A percentile compares a stretch with the other conserved stretches of the same genome.
These are phyloP conservation scores for Paraconiothyrium sp. DNA, from an alignment of 2,329 filamentous ascomycete genomes.

Conservation along the genomic window DNA sequence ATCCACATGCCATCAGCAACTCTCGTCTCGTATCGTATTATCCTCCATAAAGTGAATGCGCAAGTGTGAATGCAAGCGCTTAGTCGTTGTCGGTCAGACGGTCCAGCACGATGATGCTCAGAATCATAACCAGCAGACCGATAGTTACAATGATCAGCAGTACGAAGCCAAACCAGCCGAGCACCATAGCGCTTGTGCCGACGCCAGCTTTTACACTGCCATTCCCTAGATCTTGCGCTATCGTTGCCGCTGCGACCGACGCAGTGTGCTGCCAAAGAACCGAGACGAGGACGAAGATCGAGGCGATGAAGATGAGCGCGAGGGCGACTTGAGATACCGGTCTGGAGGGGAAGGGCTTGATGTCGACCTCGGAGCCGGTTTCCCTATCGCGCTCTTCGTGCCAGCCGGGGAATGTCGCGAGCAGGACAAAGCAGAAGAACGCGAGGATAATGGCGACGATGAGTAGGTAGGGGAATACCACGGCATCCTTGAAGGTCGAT, in stretches of 20 bases:
- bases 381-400: slow-evolving; percentile 86
- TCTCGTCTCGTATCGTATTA: slow-evolving; percentile 11
- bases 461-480: slow-evolving; percentile 97
- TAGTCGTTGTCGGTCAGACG: slow-evolving; percentile 61
- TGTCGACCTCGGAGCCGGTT: slow-evolving; percentile 82
- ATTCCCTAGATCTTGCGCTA: slow-evolving; percentile 92
- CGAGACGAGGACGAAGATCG: slow-evolving; percentile 72
- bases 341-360: slow-evolving; percentile 92
- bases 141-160: slow-evolving; percentile 95
- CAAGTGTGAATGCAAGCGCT: slow-evolving; percentile 19
- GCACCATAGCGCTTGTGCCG: slow-evolving; percentile 93
- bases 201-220: slow-evolving; percentile 87
- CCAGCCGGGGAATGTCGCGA: slow-evolving; percentile 97
- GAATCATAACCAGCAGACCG: slow-evolving; percentile 92
- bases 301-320: slow-evolving; percentile 83
- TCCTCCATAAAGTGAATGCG: background rate
- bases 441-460: slow-evolving; percentile 98
- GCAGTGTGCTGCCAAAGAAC: slow-evolving; percentile 94
- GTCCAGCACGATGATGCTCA: slow-evolving; percentile 85
- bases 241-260: slow-evolving; percentile 91
- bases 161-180: slow-evolving; percentile 97
- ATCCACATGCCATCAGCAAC: slow-evolving; percentile 26
- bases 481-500: slow-evolving; percentile 96
- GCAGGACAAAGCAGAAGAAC: slow-evolving; percentile 92
- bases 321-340: slow-evolving; percentile 92